Evolutionary conservation across 768 basidiomycete genomes (phyloP).

Genomic region (Mycena sanguinolenta): DNA sequence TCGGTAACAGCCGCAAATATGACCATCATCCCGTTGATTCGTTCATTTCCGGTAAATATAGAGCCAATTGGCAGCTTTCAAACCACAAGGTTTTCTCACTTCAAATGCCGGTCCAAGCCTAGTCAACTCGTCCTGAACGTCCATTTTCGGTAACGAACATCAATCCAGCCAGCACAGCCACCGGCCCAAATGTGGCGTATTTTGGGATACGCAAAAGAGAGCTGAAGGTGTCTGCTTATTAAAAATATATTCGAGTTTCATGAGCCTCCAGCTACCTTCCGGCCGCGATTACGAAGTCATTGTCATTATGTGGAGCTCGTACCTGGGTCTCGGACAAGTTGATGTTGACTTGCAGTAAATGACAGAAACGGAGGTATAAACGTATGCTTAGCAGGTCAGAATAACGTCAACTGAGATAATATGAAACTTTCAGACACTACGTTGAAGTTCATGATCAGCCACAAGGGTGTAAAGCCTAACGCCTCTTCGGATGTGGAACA

Average conservation of each 20-base stretch:
- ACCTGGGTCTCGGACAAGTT: not conserved
- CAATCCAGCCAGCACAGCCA: constrained; percentile 30
- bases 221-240: not conserved
- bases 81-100: not conserved
- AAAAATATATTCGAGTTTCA: not conserved
- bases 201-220: not conserved
- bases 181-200: not conserved
- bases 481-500: not conserved
- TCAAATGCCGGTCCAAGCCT: not conserved
- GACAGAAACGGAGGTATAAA: not conserved
- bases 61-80: not conserved
- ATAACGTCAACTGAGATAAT: not conserved
- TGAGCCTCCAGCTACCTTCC: constrained; percentile 12
- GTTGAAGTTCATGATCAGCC: not conserved
- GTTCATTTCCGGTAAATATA: constrained; percentile 11
- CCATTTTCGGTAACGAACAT: not conserved
- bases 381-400: not conserved
- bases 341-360: not conserved
- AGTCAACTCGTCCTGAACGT: not conserved
- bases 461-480: not conserved
- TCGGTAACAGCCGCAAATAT: constrained; percentile 16
- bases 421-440: not conserved
- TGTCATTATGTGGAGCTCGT: not conserved
- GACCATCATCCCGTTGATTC: constrained; percentile 22
- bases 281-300: constrained; percentile 5